A percentile compares a stretch with the other conserved stretches of the same genome.
Evolutionary conservation across 441 rosid genomes (phyloP).

Genomic region (Raphanus hybrid): DNA sequence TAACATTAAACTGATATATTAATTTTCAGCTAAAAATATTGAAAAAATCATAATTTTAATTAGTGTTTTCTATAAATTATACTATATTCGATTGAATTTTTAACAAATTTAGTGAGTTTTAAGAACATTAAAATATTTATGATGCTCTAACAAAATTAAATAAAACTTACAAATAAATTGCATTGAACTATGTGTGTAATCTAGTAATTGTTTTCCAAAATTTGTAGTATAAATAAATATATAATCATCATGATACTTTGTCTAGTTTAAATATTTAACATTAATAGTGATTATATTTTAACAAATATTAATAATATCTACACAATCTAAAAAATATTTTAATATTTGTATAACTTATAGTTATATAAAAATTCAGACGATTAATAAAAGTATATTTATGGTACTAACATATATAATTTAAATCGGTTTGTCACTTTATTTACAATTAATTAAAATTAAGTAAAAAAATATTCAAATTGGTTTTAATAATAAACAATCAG

Average conservation of each 20-base stretch:
- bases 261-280: neutral
- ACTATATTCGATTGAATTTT: neutral
- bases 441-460: neutral
- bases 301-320: neutral
- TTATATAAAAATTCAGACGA: neutral
- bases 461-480: neutral
- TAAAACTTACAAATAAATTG: neutral
- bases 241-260: neutral
- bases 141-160: neutral
- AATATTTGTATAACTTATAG: neutral
- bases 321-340: neutral
- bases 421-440: too few species aligned
- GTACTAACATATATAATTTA: neutral
- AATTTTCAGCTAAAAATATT: neutral
- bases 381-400: neutral
- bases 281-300: neutral
- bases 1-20: too few species aligned
- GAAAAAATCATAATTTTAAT: neutral
- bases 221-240: neutral
- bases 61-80: too few species aligned
- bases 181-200: neutral
- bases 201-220: neutral
- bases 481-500: neutral
- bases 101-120: neutral
- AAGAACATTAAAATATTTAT: neutral